Percentiles rank a stretch among this genome's conserved stretches.
These are phyloP conservation scores for Zygoascus flipseniorum DNA, from an alignment of 805 yeast species.

Conservation along the genomic window DNA sequence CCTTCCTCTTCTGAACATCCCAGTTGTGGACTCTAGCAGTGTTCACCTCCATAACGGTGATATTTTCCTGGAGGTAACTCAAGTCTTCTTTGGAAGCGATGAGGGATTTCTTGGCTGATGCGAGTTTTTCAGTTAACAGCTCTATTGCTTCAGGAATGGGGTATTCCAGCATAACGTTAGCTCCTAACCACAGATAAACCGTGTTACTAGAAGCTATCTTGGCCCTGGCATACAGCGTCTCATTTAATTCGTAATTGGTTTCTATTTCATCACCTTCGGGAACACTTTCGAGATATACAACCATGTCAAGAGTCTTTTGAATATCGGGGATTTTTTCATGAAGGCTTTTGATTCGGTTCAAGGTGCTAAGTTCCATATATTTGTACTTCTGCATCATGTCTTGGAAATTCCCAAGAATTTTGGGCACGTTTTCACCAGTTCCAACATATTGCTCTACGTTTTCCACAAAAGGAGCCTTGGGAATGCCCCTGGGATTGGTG, in stretches of 20 bases:
- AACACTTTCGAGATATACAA: conserved; percentile 43
- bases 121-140: conserved; percentile 53
- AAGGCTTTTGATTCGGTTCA: conserved; percentile 36
- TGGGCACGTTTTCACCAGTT: conserved; percentile 59
- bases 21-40: conserved; percentile 60
- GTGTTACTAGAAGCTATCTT: conserved; percentile 47
- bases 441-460: conserved; percentile 69
- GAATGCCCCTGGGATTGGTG: conserved; percentile 85
- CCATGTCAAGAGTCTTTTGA: conserved; percentile 71
- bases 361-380: conserved; percentile 54
- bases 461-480: conserved; percentile 90
- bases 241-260: conserved; percentile 87
- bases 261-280: conserved; percentile 43
- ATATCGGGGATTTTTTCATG: conserved; percentile 84
- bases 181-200: conserved; percentile 94
- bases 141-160: conserved; percentile 81
- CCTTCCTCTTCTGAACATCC: conserved; percentile 30
- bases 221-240: conserved; percentile 84
- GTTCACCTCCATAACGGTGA: conserved; percentile 96
- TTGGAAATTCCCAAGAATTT: conserved; percentile 66
- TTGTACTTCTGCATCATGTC: conserved; percentile 84
- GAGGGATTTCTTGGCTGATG: conserved; percentile 51
- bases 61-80: conserved; percentile 76
- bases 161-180: conserved; percentile 94
- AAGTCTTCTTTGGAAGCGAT: conserved; percentile 68